phyloP scores from a whole-genome alignment of 1,284 basidiomycete genomes.

The Puccinia triticina region DNA sequence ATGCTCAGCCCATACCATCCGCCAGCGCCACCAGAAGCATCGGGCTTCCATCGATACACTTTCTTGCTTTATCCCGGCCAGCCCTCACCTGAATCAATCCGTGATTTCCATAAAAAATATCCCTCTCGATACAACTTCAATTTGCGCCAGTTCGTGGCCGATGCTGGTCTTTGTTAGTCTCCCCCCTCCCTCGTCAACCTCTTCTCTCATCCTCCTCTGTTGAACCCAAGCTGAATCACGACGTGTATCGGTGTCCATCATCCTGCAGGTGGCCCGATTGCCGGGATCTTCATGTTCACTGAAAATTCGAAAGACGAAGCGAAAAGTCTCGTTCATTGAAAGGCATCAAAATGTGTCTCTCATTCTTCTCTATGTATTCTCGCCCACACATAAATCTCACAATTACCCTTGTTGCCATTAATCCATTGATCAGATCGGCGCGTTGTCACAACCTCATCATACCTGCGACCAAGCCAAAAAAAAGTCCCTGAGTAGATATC shows the following conservation, averaged over 20 bases:
- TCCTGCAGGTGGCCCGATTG: slow-evolving; percentile 29
- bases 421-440: too few species aligned
- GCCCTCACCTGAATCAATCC: background rate
- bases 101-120: background rate
- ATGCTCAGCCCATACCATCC: background rate
- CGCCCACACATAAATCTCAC: too few species aligned
- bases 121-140: slow-evolving; percentile 17
- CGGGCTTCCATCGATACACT: slow-evolving; percentile 31
- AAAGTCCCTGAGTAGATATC: too few species aligned
- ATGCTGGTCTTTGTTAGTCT: slow-evolving; percentile 2
- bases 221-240: background rate
- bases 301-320: slow-evolving; percentile 40
- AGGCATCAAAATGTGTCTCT: background rate
- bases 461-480: too few species aligned
- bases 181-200: background rate
- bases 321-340: slow-evolving; percentile 6
- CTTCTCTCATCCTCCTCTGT: background rate
- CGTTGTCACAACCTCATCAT: too few species aligned
- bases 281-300: slow-evolving; percentile 36
- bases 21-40: background rate
- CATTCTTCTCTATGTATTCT: background rate
- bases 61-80: slow-evolving; percentile 30
- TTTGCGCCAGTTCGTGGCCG: slow-evolving; percentile 1
- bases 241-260: background rate
- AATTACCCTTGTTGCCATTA: too few species aligned